Evolutionary conservation across 73 alveolate genomes (phyloP).

Genomic region (Paramecium pentaurelia): DNA sequence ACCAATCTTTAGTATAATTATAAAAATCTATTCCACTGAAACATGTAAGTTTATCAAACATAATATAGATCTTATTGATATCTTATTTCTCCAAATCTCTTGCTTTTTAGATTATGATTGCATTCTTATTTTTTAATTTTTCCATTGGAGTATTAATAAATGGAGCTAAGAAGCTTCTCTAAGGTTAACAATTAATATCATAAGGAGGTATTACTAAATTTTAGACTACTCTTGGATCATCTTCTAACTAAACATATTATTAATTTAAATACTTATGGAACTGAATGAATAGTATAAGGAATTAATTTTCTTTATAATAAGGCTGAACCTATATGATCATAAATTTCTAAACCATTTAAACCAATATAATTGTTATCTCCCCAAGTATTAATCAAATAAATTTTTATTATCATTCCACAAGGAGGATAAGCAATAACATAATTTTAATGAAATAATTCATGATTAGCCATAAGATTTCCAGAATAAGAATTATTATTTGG

Average conservation of each 20-base stretch:
- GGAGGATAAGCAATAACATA: constrained; percentile 5
- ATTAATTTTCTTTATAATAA: neutral
- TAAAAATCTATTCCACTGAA: constrained; percentile 69
- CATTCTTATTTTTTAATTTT: neutral
- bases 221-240: constrained; percentile 11
- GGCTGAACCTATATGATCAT: constrained; percentile 52
- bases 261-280: neutral
- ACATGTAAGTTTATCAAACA: constrained; percentile 68
- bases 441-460: neutral
- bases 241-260: neutral
- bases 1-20: constrained; percentile 79
- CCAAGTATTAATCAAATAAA: constrained; percentile 73
- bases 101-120: neutral
- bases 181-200: constrained; percentile 23
- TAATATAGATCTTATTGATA: constrained; percentile 63
- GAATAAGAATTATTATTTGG: neutral
- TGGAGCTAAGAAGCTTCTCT: constrained; percentile 26
- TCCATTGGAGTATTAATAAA: constrained; percentile 43
- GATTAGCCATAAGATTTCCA: neutral
- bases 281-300: constrained; percentile 57
- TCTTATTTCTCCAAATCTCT: neutral
- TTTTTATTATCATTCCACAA: constrained; percentile 16
- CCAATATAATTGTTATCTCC: constrained; percentile 88
- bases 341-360: constrained; percentile 76
- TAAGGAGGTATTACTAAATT: neutral